phyloP scores from a whole-genome alignment of 2,329 filamentous ascomycete genomes.

The Trichoderma citrinoviride region DNA sequence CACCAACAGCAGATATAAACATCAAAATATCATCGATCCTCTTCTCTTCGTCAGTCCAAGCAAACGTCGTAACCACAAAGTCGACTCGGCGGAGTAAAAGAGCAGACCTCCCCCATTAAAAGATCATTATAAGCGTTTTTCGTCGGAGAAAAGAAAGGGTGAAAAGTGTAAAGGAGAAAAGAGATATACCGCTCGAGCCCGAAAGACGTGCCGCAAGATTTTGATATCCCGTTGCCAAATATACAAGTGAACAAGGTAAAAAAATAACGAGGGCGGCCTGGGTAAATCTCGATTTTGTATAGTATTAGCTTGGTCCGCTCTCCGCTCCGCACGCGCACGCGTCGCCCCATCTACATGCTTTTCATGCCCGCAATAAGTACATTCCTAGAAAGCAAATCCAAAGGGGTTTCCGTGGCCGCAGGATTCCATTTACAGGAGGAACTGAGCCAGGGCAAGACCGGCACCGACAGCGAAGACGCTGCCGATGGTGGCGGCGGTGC shows the following conservation, averaged over 20 bases:
- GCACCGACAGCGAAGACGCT: conserved; percentile 31
- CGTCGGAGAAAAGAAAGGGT: neutral
- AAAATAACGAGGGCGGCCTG: conserved; percentile 26
- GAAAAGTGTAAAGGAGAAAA: neutral
- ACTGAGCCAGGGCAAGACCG: conserved; percentile 32
- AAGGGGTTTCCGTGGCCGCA: neutral
- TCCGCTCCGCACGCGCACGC: conserved; percentile 24
- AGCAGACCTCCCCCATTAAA: conserved; percentile 21
- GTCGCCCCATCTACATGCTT: conserved; percentile 29
- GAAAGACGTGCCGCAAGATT: neutral
- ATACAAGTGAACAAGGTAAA: conserved; percentile 7
- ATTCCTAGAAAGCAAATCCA: conserved; percentile 25
- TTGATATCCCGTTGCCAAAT: conserved; percentile 5
- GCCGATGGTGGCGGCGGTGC: conserved; percentile 28
- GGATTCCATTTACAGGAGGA: conserved; percentile 30
- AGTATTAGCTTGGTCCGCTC: conserved; percentile 34
- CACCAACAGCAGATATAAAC: neutral
- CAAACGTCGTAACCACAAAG: conserved; percentile 19
- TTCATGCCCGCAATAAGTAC: conserved; percentile 28
- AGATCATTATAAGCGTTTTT: conserved; percentile 21
- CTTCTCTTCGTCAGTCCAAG: conserved; percentile 19
- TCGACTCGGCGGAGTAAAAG: conserved; percentile 13
- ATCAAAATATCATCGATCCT: conserved; percentile 9
- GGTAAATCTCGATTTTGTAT: conserved; percentile 31
- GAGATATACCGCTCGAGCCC: conserved; percentile 1